A percentile compares a stretch with the other conserved stretches of the same genome.
These are phyloP conservation scores for Discostella pseudostelligera DNA, from an alignment of 108 stramenopile species.

Conservation along the genomic window DNA sequence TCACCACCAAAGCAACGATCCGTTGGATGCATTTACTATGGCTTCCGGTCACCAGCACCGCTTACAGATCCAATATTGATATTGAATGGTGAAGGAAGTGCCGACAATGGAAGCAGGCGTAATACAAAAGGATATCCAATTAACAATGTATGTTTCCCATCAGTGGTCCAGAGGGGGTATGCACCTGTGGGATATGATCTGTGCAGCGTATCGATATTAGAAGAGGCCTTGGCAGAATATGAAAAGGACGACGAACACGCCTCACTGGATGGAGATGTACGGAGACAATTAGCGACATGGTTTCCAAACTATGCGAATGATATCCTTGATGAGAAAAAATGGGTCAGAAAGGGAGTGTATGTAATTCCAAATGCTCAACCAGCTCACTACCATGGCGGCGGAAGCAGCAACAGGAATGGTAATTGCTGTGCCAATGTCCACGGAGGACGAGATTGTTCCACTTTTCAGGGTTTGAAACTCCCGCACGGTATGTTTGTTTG, in stretches of 20 bases:
- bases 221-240: conserved; percentile 57
- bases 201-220: conserved; percentile 73
- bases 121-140: conserved; percentile 55
- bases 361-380: conserved; percentile 80
- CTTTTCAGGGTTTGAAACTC: conserved; percentile 51
- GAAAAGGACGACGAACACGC: conserved; percentile 33
- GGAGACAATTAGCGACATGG: conserved; percentile 65
- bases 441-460: conserved; percentile 60
- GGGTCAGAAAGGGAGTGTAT: conserved; percentile 57
- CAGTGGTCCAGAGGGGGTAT: conserved; percentile 67
- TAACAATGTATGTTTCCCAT: conserved; percentile 89
- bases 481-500: conserved; percentile 69
- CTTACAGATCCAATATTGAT: conserved; percentile 80
- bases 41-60: conserved; percentile 61
- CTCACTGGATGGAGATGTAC: conserved; percentile 60
- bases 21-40: conserved; percentile 82
- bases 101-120: conserved; percentile 6
- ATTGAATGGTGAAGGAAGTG: conserved; percentile 59
- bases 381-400: conserved; percentile 44
- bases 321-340: conserved; percentile 59
- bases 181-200: conserved; percentile 70
- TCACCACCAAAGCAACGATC: conserved; percentile 61
- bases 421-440: conserved; percentile 49
- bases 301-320: conserved; percentile 54
- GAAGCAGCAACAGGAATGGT: not conserved